Evolutionary conservation across 139 green algal genomes (phyloP).

Genomic region (Pycnococcus provasolii): DNA sequence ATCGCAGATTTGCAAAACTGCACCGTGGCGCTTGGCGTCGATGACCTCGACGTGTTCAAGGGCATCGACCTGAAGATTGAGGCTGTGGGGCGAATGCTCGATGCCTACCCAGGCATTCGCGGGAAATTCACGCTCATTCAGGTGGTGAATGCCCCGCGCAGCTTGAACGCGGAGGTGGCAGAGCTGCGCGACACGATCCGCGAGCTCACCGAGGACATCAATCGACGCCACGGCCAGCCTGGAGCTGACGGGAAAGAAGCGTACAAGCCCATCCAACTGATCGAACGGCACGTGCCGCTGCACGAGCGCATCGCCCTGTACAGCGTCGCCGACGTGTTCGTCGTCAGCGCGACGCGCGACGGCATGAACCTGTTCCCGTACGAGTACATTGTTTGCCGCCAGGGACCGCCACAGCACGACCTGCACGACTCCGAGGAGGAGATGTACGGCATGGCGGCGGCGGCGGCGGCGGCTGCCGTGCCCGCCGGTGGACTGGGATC

Average conservation of each 20-base stretch:
- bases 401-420: slow-evolving; percentile 40
- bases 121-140: slow-evolving; percentile 75
- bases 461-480: not conserved
- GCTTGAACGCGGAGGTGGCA: slow-evolving; percentile 30
- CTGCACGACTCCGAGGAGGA: not conserved
- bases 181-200: slow-evolving; percentile 51
- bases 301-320: slow-evolving; percentile 91
- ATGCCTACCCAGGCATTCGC: slow-evolving; percentile 69
- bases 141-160: slow-evolving; percentile 43
- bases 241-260: slow-evolving; percentile 18
- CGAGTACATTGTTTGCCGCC: slow-evolving; percentile 92
- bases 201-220: slow-evolving; percentile 43
- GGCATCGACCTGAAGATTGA: slow-evolving; percentile 65
- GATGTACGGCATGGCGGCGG: not conserved
- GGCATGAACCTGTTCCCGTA: slow-evolving; percentile 98
- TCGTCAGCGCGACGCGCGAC: slow-evolving; percentile 85
- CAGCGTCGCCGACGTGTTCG: slow-evolving; percentile 58
- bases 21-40: slow-evolving; percentile 55
- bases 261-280: slow-evolving; percentile 73
- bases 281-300: slow-evolving; percentile 77
- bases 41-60: slow-evolving; percentile 98
- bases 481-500: not conserved
- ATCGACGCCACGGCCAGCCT: not conserved
- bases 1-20: slow-evolving; percentile 47
- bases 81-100: slow-evolving; percentile 74